Evolutionary conservation across 176 grass and related monocot species (phyloP).

Genomic region (Luzula sylvatica): DNA sequence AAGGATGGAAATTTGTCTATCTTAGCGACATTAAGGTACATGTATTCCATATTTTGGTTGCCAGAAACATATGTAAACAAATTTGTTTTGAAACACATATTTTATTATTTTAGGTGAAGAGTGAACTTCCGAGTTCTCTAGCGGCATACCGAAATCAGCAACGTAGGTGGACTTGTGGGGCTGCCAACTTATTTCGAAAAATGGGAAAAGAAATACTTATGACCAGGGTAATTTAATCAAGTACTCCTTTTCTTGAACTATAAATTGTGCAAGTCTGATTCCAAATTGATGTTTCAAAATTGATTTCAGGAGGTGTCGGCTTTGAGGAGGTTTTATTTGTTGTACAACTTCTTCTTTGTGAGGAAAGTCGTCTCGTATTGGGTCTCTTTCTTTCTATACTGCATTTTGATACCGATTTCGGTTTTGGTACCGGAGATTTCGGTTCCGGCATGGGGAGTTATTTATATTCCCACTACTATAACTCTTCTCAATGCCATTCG

Average conservation of each 20-base stretch:
- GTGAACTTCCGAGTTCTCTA: constrained; percentile 78
- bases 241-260: no score
- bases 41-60: background rate
- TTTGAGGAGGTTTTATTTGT: constrained; percentile 76
- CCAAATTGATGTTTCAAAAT: background rate
- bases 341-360: constrained; percentile 99
- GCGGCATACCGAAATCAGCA: constrained; percentile 88
- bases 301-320: constrained; percentile 63
- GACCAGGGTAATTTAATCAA: constrained; percentile 37
- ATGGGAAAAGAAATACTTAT: constrained; percentile 45
- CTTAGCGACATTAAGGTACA: constrained; percentile 74
- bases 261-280: no score
- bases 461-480: constrained; percentile 79
- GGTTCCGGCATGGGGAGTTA: constrained; percentile 68
- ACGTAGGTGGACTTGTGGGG: constrained; percentile 90
- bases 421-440: constrained; percentile 76
- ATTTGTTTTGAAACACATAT: background rate
- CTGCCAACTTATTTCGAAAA: constrained; percentile 85
- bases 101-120: constrained; percentile 72
- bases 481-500: constrained; percentile 70
- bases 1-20: constrained; percentile 94
- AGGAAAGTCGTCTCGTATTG: constrained; percentile 80
- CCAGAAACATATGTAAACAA: background rate
- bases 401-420: constrained; percentile 64
- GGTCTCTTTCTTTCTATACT: constrained; percentile 81